Evolutionary conservation across 2,329 filamentous ascomycete genomes (phyloP).

Genomic region (Waltergamsia citrina): DNA sequence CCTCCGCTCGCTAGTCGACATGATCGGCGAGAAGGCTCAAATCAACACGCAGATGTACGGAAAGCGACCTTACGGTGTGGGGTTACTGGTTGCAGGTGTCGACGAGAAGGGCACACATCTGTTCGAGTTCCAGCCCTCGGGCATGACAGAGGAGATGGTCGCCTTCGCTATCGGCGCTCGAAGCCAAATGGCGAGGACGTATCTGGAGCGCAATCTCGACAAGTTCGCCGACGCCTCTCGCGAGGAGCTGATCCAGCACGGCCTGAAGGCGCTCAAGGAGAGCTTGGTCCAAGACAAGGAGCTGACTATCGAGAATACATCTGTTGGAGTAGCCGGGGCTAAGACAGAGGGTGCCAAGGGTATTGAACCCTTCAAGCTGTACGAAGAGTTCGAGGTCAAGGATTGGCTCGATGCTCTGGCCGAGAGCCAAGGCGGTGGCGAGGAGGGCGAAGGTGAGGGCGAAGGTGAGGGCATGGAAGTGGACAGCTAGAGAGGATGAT

Average conservation of each 20-base stretch:
- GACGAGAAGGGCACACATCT: slow-evolving; percentile 92
- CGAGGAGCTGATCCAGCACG: slow-evolving; percentile 86
- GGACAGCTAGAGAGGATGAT: slow-evolving; percentile 19
- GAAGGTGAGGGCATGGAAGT: slow-evolving; percentile 26
- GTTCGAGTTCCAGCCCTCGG: slow-evolving; percentile 95
- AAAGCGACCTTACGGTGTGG: slow-evolving; percentile 91
- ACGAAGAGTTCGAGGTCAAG: slow-evolving; percentile 79
- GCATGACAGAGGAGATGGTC: slow-evolving; percentile 94
- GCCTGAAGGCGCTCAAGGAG: slow-evolving; percentile 86
- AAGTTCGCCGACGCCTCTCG: slow-evolving; percentile 65
- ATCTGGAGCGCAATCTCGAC: slow-evolving; percentile 87
- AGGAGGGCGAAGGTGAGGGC: slow-evolving; percentile 25
- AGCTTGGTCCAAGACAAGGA: slow-evolving; percentile 95
- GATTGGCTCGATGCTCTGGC: slow-evolving; percentile 73
- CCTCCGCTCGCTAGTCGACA: slow-evolving; percentile 76
- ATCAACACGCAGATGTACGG: slow-evolving; percentile 97
- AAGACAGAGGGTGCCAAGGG: slow-evolving; percentile 40
- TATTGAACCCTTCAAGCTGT: slow-evolving; percentile 78
- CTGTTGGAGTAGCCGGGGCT: slow-evolving; percentile 73
- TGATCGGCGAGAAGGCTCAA: slow-evolving; percentile 95
- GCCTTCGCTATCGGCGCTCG: slow-evolving; percentile 93
- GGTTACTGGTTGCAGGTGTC: slow-evolving; percentile 83
- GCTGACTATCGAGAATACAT: slow-evolving; percentile 94
- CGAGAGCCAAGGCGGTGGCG: slow-evolving; percentile 34
- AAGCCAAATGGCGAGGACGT: slow-evolving; percentile 95